Conservation (phyloP, 2,329 filamentous ascomycete genomes). For the Ceratocystis lukuohia region DNA sequence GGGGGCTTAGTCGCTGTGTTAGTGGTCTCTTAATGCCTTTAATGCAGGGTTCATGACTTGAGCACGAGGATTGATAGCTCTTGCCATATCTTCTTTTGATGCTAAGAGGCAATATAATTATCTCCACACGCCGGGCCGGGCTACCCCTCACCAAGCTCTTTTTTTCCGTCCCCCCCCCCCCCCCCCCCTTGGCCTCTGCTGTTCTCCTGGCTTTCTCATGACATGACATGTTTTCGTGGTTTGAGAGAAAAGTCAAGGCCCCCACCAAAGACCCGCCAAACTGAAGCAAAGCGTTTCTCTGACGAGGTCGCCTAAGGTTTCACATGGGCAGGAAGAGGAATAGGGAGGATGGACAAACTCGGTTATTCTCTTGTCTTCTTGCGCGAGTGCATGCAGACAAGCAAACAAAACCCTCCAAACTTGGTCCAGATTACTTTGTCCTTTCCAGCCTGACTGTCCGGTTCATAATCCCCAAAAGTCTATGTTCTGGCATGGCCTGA, state of each 20-base stretch:
- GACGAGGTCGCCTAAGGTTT: conserved; percentile 5
- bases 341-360: background rate
- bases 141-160: background rate
- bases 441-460: background rate
- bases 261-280: background rate
- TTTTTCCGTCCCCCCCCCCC: background rate
- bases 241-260: background rate
- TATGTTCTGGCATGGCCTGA: too few species aligned
- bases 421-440: background rate
- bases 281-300: background rate
- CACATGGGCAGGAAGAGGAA: background rate
- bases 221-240: background rate
- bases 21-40: too few species aligned
- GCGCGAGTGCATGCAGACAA: background rate
- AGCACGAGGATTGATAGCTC: too few species aligned
- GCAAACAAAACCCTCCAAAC: background rate
- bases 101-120: too few species aligned
- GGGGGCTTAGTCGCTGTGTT: too few species aligned
- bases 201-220: background rate
- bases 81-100: too few species aligned
- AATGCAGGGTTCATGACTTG: too few species aligned
- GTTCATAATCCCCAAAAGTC: too few species aligned
- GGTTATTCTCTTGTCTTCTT: background rate
- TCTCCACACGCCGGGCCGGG: too few species aligned
- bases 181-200: background rate